Conservation (phyloP, 2,329 filamentous ascomycete genomes). For the Huntiella omanensis region DNA sequence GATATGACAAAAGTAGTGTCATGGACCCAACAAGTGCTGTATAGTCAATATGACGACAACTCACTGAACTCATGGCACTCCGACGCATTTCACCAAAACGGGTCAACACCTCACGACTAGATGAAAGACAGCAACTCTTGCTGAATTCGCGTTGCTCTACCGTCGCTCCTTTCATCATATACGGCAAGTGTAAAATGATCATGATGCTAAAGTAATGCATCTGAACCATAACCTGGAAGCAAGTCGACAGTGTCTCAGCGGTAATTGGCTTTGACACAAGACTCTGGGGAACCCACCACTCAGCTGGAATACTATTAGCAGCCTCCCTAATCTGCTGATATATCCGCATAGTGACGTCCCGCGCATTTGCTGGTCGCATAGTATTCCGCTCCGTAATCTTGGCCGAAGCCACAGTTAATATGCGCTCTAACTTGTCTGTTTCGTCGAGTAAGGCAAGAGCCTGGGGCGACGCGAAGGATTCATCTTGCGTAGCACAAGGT, state of each 20-base stretch:
- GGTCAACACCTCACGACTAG: slow-evolving; percentile 30
- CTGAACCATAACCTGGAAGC: slow-evolving; percentile 24
- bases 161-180: slow-evolving; percentile 26
- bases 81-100: slow-evolving; percentile 29
- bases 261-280: slow-evolving; percentile 19
- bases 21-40: slow-evolving; percentile 31
- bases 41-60: slow-evolving; percentile 31
- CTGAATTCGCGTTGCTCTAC: slow-evolving; percentile 27
- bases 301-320: slow-evolving; percentile 21
- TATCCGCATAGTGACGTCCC: slow-evolving; percentile 23
- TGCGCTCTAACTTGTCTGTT: slow-evolving; percentile 25
- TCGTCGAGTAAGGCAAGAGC: slow-evolving; percentile 18
- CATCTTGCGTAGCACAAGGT: slow-evolving; percentile 24
- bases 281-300: slow-evolving; percentile 29
- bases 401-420: slow-evolving; percentile 24
- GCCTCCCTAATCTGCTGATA: slow-evolving; percentile 29
- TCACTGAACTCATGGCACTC: slow-evolving; percentile 22
- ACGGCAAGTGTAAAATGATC: slow-evolving; percentile 34
- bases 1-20: slow-evolving; percentile 31
- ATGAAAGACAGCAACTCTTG: slow-evolving; percentile 26
- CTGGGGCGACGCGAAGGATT: slow-evolving; percentile 19
- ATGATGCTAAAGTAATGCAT: slow-evolving; percentile 32
- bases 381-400: slow-evolving; percentile 29
- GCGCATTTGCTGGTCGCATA: slow-evolving; percentile 16
- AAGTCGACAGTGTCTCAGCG: slow-evolving; percentile 29